Evolutionary conservation across 129 eudicot species (phyloP), one percentile per base, ranked within the genome.

Genomic region (Calendula officinalis): DNA sequence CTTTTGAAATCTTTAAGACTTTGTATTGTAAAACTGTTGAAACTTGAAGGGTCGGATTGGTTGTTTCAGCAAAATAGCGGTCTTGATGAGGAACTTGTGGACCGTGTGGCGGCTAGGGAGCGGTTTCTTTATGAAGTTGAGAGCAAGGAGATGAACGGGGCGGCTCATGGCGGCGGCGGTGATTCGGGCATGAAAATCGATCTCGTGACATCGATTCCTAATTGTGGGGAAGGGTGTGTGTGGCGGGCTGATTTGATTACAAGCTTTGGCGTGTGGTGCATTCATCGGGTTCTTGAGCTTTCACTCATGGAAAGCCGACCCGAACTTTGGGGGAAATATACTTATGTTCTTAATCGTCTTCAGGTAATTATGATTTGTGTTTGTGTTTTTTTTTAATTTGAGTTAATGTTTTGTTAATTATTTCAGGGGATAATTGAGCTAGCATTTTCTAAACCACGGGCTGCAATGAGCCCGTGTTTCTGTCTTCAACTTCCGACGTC

Each of bases 271-370:
- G 30, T 22, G 30, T 22, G 30, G 30, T 22, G 30, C 30, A 84
- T 90, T 90, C 97, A 77, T 27, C 81, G 97, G 70, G 74, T 90
- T 68, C 85, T 90, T 22, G 95, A 86, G 82, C 97, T 90, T 62
- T 90, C 95, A 15, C 91, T 90, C 57, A 77, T 90, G 91, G 95
- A 90, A 84, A 90, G 97, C 73, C 70, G 97, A 74, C 97, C 97
- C 2, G 95, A 86, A 90, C 97, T 54, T 90, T 22, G 30, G 30
- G 30, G 30, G 30, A 22, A 22, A 22, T 22, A 22, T 22, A 22
- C 30, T 22, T 22, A 86, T 8, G 91, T 90, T 30, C 91, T 90
- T 16, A 90, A 90, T 40, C 95, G 97, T 62, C 97, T 90, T 62
- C 97, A 90, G 91, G 97, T 90, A 77, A 56, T 37, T 36, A 9